These are phyloP conservation scores for Aspergillus bertholletiae DNA, from an alignment of 495 filamentous ascomycete species.

Conservation along the genomic window DNA sequence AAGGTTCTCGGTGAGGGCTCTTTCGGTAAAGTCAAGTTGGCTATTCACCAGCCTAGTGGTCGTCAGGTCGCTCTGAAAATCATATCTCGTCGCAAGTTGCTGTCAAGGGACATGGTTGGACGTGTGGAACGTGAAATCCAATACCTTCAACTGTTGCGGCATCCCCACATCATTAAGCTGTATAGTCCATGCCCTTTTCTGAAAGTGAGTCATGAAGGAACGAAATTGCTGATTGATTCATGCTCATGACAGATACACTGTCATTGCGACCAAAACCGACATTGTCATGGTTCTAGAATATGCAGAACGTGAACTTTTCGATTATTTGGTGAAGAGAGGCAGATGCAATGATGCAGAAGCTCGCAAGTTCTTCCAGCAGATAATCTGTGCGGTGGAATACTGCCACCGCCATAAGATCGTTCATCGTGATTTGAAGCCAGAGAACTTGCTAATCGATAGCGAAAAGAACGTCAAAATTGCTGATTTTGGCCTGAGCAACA, in stretches of 20 bases:
- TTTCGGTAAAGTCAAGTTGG: conserved; percentile 98
- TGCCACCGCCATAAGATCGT: conserved; percentile 99
- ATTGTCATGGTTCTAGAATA: conserved; percentile 99
- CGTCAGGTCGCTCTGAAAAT: conserved; percentile 97
- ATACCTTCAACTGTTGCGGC: conserved; percentile 89
- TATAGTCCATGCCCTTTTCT: conserved; percentile 39
- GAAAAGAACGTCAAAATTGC: conserved; percentile 98
- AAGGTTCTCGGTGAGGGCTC: conserved; percentile 93
- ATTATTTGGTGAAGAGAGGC: conserved; percentile 90
- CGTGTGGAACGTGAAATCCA: conserved; percentile 97
- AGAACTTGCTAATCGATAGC: conserved; percentile 92
- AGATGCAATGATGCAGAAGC: conserved; percentile 86
- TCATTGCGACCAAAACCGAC: conserved; percentile 87
- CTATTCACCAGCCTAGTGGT: conserved; percentile 81
- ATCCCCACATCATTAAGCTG: conserved; percentile 99
- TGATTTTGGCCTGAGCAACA: conserved; percentile 97
- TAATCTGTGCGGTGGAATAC: conserved; percentile 98
- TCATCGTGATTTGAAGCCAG: conserved; percentile 94
- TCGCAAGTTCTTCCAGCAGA: conserved; percentile 97
- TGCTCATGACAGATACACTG: conserved; percentile 67
- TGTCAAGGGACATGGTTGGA: conserved; percentile 94
- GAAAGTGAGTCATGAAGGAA: background rate
- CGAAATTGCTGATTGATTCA: conserved; percentile 19
- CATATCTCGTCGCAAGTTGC: conserved; percentile 89
- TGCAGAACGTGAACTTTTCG: conserved; percentile 93